phyloP scores from a whole-genome alignment of 2,329 filamentous ascomycete genomes.

The Ophiostoma triangulosporum region DNA sequence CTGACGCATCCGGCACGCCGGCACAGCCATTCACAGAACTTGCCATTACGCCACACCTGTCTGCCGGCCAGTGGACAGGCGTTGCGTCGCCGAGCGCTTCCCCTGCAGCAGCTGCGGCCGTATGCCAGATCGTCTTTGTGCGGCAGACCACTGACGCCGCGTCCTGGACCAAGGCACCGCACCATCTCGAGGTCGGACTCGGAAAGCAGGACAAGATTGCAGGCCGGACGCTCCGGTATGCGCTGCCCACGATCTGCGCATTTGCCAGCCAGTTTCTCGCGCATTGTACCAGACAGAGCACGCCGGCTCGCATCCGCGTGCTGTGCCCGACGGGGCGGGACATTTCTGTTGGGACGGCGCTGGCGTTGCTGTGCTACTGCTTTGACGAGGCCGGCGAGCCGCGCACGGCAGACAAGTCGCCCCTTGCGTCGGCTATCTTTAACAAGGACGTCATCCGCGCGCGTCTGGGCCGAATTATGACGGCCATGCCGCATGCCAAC shows the following conservation, averaged over 20 bases:
- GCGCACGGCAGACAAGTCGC: conserved; percentile 11
- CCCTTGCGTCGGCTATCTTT: conserved; percentile 22
- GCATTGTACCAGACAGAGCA: conserved; percentile 10
- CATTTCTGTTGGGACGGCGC: conserved; percentile 60
- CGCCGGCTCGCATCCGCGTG: conserved; percentile 33
- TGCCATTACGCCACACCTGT: conserved; percentile 15
- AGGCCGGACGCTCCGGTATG: conserved; percentile 65
- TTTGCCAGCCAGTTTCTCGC: conserved; percentile 35
- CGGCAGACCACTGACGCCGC: conserved; percentile 31
- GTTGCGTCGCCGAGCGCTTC: too few species aligned
- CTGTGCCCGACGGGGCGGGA: conserved; percentile 70
- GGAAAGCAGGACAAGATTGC: conserved; percentile 57
- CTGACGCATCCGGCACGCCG: not conserved
- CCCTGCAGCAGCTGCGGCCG: not conserved
- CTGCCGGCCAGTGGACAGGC: conserved; percentile 14
- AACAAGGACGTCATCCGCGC: conserved; percentile 68
- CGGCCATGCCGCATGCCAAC: conserved; percentile 63
- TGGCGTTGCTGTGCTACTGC: conserved; percentile 63
- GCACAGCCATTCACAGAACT: not conserved
- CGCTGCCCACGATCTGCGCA: conserved; percentile 47
- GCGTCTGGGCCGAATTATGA: conserved; percentile 70
- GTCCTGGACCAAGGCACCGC: conserved; percentile 24
- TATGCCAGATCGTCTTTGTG: conserved; percentile 27
- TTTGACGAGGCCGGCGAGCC: conserved; percentile 38
- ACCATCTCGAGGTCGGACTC: conserved; percentile 45